Evolutionary conservation across 2,329 filamentous ascomycete species (phyloP).

Genomic region (Aspergillus eucalypticola): DNA sequence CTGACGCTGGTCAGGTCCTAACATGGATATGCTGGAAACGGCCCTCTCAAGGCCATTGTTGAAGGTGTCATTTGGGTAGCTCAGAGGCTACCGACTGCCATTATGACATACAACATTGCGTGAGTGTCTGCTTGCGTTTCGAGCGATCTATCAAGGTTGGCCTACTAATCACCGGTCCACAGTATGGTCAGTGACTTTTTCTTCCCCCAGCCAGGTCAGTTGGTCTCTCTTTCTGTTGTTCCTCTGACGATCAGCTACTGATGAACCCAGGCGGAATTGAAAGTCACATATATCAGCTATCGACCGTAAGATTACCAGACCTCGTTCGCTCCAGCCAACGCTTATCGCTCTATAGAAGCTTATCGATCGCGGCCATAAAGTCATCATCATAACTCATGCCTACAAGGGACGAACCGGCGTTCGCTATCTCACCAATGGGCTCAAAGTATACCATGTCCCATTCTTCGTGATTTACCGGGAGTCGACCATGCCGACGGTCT

Average conservation of each 20-base stretch:
- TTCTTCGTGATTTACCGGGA: constrained; percentile 95
- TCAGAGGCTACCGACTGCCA: constrained; percentile 21
- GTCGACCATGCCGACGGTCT: constrained; percentile 91
- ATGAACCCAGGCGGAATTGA: constrained; percentile 71
- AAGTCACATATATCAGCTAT: constrained; percentile 97
- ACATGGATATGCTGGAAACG: constrained; percentile 23
- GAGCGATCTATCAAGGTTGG: constrained; percentile 14
- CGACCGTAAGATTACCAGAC: constrained; percentile 56
- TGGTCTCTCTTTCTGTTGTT: background rate
- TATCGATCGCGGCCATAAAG: constrained; percentile 95
- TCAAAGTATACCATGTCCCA: constrained; percentile 97
- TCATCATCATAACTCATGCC: constrained; percentile 94
- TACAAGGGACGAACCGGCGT: constrained; percentile 89
- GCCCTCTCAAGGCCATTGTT: constrained; percentile 3
- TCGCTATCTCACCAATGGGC: constrained; percentile 92
- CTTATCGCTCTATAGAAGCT: constrained; percentile 64
- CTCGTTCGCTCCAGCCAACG: background rate
- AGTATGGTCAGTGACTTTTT: constrained; percentile 99
- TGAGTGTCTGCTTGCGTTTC: constrained; percentile 39
- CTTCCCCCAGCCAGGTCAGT: constrained; percentile 82
- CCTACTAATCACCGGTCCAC: constrained; percentile 24
- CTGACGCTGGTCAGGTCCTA: constrained; percentile 3
- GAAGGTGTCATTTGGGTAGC: constrained; percentile 21
- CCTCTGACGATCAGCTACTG: constrained; percentile 7
- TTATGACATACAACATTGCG: constrained; percentile 72